phyloP scores from a whole-genome alignment of 1,139 yeast species.

The Hemisphaericaspora xylofermentans region DNA sequence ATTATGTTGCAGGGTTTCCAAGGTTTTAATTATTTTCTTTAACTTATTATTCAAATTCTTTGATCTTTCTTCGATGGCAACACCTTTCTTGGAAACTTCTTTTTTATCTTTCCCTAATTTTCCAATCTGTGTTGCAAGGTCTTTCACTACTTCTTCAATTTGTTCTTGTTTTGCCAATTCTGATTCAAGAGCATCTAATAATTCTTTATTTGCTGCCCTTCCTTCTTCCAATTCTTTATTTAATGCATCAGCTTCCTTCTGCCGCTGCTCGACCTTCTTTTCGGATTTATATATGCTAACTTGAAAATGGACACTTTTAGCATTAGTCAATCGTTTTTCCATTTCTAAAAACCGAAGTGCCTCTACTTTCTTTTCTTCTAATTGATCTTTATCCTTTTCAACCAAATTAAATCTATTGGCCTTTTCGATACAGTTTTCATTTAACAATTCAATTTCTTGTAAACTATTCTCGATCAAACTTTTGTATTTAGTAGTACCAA shows the following conservation, averaged over 20 bases:
- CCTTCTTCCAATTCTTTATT: conserved; percentile 49
- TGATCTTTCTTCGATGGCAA: conserved; percentile 71
- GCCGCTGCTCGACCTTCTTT: conserved; percentile 39
- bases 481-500: conserved; percentile 89
- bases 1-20: conserved; percentile 33
- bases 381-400: conserved; percentile 66
- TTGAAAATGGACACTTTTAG: conserved; percentile 60
- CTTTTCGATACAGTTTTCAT: conserved; percentile 79
- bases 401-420: conserved; percentile 78
- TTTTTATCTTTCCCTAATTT: conserved; percentile 17
- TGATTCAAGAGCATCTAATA: conserved; percentile 39
- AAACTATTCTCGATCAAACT: conserved; percentile 67
- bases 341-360: conserved; percentile 65
- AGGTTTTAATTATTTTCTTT: conserved; percentile 59
- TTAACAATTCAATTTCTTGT: conserved; percentile 61
- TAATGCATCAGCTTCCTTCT: conserved; percentile 32
- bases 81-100: conserved; percentile 50
- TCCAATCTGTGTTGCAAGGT: conserved; percentile 31
- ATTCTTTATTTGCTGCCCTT: conserved; percentile 43
- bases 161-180: conserved; percentile 26
- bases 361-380: conserved; percentile 69
- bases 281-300: conserved; percentile 44
- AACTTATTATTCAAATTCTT: conserved; percentile 62
- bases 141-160: conserved; percentile 29
- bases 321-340: conserved; percentile 61